Conservation (phyloP, 192 early-diverging fungal genomes). For the Pilaira anomala region DNA sequence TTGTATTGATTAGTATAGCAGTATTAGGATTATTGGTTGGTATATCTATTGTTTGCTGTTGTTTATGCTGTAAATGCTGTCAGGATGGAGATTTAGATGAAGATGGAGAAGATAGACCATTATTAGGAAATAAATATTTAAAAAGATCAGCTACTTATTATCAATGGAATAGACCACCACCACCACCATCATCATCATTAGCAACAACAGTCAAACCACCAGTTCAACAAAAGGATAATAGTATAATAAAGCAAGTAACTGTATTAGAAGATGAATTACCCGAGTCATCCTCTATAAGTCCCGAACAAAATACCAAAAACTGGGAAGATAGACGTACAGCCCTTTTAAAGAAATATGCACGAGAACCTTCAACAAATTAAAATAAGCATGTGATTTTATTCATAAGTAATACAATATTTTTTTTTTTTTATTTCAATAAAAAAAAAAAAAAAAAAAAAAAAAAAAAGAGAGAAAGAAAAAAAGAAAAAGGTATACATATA, state of each 20-base stretch:
- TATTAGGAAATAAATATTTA: neutral
- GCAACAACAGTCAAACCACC: neutral
- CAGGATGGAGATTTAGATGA: neutral
- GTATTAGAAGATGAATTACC: neutral
- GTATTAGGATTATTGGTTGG: neutral
- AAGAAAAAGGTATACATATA: neutral
- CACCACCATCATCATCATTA: neutral
- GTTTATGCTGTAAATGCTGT: conserved; percentile 1
- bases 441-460: neutral
- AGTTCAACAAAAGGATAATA: neutral
- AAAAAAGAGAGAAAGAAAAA: neutral
- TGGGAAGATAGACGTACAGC: conserved; percentile 18
- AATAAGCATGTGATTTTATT: neutral
- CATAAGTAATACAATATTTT: too few species aligned
- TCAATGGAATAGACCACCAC: conserved; percentile 20
- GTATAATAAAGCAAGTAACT: neutral
- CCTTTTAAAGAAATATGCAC: conserved; percentile 20
- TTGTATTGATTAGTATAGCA: conserved; percentile 1
- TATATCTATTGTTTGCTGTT: neutral
- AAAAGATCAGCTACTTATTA: conserved; percentile 12
- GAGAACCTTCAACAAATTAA: neutral
- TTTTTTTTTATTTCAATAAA: too few species aligned
- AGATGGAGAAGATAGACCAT: conserved; percentile 4
- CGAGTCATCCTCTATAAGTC: neutral
- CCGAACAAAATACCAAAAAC: neutral